A percentile compares a stretch with the other conserved stretches of the same genome.
These are phyloP conservation scores for Santalum album DNA, from an alignment of 164 flowering plant genomes.

Conservation along the genomic window DNA sequence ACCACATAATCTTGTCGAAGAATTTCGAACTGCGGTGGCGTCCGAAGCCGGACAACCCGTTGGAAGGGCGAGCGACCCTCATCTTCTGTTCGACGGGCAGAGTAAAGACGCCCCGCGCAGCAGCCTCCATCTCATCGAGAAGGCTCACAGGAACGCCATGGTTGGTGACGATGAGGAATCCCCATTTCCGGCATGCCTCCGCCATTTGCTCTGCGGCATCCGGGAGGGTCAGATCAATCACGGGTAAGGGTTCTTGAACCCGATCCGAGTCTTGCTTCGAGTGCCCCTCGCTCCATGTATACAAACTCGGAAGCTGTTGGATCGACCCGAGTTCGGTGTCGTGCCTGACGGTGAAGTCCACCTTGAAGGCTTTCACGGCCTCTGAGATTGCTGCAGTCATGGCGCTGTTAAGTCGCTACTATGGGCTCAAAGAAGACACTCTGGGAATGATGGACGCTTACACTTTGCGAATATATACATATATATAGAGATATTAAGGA, in stretches of 20 bases:
- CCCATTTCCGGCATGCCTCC: conserved; percentile 76
- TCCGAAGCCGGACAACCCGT: conserved; percentile 67
- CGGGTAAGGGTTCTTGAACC: conserved; percentile 21
- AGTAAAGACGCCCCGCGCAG: conserved; percentile 37
- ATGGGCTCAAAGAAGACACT: too few relatives aligned
- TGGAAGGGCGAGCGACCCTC: conserved; percentile 52
- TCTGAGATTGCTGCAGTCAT: too few relatives aligned
- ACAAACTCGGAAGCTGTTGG: conserved; percentile 58
- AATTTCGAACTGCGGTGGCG: conserved; percentile 56
- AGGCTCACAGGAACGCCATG: conserved; percentile 48
- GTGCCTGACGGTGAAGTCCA: too few relatives aligned
- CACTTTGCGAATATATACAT: too few relatives aligned
- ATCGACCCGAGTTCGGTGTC: too few relatives aligned
- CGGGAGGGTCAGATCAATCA: conserved; percentile 45
- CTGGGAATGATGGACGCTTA: too few relatives aligned
- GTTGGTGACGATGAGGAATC: conserved; percentile 61
- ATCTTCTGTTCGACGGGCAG: conserved; percentile 66
- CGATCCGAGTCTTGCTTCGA: background rate
- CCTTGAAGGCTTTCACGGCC: too few relatives aligned
- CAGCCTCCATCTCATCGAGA: conserved; percentile 31
- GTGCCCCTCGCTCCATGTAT: conserved; percentile 37
- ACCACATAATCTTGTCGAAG: conserved; percentile 75
- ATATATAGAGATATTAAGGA: too few relatives aligned
- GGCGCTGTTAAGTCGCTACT: too few relatives aligned
- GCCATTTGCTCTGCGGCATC: conserved; percentile 40